Percentiles rank a stretch among this genome's conserved stretches.
These are phyloP conservation scores for Diaporthe batatas DNA, from an alignment of 2,329 filamentous ascomycete genomes.

Conservation along the genomic window DNA sequence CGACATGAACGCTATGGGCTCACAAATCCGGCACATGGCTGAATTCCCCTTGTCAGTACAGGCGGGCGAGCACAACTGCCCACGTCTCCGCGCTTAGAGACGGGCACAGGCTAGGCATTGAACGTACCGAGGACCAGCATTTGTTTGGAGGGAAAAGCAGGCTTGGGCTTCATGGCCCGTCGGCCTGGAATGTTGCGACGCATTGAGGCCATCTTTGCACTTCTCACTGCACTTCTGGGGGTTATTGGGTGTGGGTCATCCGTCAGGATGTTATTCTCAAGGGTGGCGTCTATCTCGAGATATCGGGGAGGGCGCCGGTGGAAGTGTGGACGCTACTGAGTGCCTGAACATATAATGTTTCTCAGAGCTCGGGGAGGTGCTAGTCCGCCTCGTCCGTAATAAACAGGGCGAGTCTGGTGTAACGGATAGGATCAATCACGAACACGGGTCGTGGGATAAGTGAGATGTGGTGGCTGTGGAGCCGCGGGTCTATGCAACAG, in stretches of 20 bases:
- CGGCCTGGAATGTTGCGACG: conserved; percentile 33
- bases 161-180: conserved; percentile 46
- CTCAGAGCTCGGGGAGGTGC: conserved; percentile 29
- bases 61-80: neutral
- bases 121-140: conserved; percentile 67
- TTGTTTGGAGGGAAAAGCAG: conserved; percentile 58
- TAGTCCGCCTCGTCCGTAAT: conserved; percentile 40
- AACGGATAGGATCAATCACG: conserved; percentile 38
- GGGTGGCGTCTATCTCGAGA: conserved; percentile 24
- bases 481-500: conserved; percentile 41
- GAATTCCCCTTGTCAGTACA: conserved; percentile 38
- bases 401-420: conserved; percentile 42
- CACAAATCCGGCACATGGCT: conserved; percentile 96
- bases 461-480: conserved; percentile 40
- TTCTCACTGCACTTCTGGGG: conserved; percentile 33
- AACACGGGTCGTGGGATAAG: conserved; percentile 34
- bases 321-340: conserved; percentile 20
- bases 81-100: neutral
- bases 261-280: conserved; percentile 27
- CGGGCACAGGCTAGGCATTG: neutral
- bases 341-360: conserved; percentile 41
- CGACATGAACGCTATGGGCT: conserved; percentile 99
- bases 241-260: conserved; percentile 33
- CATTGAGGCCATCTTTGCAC: conserved; percentile 35
- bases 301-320: neutral